Conservation (phyloP, 108 stramenopile genomes). For the Fistulifera pelliculosa region DNA sequence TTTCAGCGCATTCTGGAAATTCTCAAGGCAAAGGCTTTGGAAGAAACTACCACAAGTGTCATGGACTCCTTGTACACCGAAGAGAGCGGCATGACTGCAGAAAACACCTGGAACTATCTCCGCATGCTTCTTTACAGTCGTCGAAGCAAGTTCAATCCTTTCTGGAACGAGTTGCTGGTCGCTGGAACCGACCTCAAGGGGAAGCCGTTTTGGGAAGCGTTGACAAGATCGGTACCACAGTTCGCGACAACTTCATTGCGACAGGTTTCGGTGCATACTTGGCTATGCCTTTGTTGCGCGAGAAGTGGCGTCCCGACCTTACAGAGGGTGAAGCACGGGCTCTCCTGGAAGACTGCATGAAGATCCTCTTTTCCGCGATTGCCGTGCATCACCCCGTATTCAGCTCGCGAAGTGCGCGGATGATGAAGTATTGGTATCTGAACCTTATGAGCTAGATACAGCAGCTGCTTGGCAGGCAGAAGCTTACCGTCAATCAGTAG, state of each 20-base stretch:
- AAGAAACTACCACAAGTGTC: slow-evolving; percentile 42
- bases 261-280: slow-evolving; percentile 96
- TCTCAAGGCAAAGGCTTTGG: slow-evolving; percentile 68
- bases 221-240: slow-evolving; percentile 95
- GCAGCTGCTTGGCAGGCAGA: slow-evolving; percentile 47
- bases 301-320: slow-evolving; percentile 83
- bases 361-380: slow-evolving; percentile 97
- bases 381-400: slow-evolving; percentile 85
- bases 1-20: slow-evolving; percentile 80
- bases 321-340: slow-evolving; percentile 92
- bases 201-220: slow-evolving; percentile 87
- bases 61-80: slow-evolving; percentile 63
- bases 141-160: slow-evolving; percentile 93
- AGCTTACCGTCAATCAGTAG: slow-evolving; percentile 50
- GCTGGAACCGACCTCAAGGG: slow-evolving; percentile 42
- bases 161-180: slow-evolving; percentile 95
- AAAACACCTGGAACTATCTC: slow-evolving; percentile 77
- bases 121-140: slow-evolving; percentile 94
- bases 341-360: slow-evolving; percentile 94
- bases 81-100: slow-evolving; percentile 40
- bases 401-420: slow-evolving; percentile 90
- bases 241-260: slow-evolving; percentile 89
- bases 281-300: slow-evolving; percentile 91
- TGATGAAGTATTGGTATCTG: slow-evolving; percentile 48
- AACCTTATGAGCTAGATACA: slow-evolving; percentile 84